These are phyloP conservation scores for Pichia sp. DNA, from an alignment of 1,139 yeast genomes.

Conservation along the genomic window DNA sequence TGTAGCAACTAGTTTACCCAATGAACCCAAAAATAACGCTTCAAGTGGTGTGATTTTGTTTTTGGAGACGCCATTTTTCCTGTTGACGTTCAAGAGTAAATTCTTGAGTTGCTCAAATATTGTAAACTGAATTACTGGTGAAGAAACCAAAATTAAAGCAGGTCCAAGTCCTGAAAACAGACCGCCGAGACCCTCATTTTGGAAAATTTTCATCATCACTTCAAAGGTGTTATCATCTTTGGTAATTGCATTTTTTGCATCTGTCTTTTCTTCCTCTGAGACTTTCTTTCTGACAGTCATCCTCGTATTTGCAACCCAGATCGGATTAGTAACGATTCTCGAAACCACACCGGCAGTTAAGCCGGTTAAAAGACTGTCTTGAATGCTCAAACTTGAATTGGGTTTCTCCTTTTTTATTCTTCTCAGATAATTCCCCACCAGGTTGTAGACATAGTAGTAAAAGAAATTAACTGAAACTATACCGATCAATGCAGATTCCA, in stretches of 20 bases:
- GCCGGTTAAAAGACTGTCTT: conserved; percentile 72
- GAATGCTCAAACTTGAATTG: conserved; percentile 42
- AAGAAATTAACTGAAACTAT: conserved; percentile 80
- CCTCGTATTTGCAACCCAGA: conserved; percentile 92
- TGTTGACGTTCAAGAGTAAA: conserved; percentile 36
- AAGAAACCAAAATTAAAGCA: conserved; percentile 74
- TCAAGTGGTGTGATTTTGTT: conserved; percentile 45
- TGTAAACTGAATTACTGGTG: conserved; percentile 90
- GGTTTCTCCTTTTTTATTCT: conserved; percentile 11
- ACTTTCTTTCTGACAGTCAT: conserved; percentile 48
- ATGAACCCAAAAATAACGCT: conserved; percentile 82
- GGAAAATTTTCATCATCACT: conserved; percentile 47
- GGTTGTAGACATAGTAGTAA: conserved; percentile 86
- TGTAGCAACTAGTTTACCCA: conserved; percentile 85
- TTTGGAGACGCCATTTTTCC: conserved; percentile 24
- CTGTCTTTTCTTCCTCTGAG: too few species aligned
- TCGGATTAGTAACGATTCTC: conserved; percentile 81
- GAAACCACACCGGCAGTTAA: conserved; percentile 86
- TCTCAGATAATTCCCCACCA: conserved; percentile 19
- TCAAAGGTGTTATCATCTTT: conserved; percentile 17
- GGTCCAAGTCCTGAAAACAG: conserved; percentile 83
- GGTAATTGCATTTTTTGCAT: conserved; percentile 1
- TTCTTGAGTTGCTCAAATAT: conserved; percentile 82
- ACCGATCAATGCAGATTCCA: conserved; percentile 83
- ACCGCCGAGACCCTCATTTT: conserved; percentile 62